A percentile compares a stretch with the other conserved stretches of the same genome.
These are phyloP conservation scores for Termitomyces sp. DNA, from an alignment of 768 basidiomycete genomes.

Conservation along the genomic window DNA sequence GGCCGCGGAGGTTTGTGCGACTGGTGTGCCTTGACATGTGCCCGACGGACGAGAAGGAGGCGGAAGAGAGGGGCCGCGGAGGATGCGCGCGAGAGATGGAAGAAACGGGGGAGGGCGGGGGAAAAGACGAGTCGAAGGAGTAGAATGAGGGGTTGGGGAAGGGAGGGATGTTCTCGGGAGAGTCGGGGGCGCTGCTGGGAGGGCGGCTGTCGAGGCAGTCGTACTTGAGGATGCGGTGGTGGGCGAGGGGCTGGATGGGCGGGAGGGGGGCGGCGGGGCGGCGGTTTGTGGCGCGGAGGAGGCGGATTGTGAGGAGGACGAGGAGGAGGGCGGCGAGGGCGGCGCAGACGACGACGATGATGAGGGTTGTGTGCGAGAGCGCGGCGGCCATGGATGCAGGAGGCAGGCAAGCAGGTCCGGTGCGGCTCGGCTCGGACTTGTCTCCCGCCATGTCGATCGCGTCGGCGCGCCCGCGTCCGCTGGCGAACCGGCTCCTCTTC, in stretches of 20 bases:
- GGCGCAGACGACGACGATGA: constrained; percentile 44
- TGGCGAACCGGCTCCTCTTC: constrained; percentile 61
- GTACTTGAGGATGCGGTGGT: constrained; percentile 44
- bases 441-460: constrained; percentile 16
- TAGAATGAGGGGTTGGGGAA: constrained; percentile 7
- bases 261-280: constrained; percentile 43
- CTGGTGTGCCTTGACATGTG: constrained; percentile 18
- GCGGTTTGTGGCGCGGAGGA: constrained; percentile 28
- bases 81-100: constrained; percentile 16
- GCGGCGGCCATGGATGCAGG: constrained; percentile 11
- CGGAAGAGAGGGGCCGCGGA: constrained; percentile 22
- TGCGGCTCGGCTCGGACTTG: constrained; percentile 4
- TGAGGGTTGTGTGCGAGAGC: constrained; percentile 35
- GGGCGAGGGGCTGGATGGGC: constrained; percentile 60
- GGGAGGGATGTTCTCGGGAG: not conserved
- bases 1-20: constrained; percentile 42
- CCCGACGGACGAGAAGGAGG: constrained; percentile 17
- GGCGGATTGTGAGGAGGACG: constrained; percentile 29
- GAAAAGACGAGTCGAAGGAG: constrained; percentile 9
- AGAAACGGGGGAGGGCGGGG: constrained; percentile 17
- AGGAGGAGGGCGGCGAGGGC: constrained; percentile 34
- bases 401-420: not conserved
- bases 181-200: constrained; percentile 10
- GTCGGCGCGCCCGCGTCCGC: constrained; percentile 23
- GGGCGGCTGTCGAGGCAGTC: constrained; percentile 13